Base-by-base conservation (phyloP, 768 basidiomycete genomes). In the Kwoniella pini region DNA sequence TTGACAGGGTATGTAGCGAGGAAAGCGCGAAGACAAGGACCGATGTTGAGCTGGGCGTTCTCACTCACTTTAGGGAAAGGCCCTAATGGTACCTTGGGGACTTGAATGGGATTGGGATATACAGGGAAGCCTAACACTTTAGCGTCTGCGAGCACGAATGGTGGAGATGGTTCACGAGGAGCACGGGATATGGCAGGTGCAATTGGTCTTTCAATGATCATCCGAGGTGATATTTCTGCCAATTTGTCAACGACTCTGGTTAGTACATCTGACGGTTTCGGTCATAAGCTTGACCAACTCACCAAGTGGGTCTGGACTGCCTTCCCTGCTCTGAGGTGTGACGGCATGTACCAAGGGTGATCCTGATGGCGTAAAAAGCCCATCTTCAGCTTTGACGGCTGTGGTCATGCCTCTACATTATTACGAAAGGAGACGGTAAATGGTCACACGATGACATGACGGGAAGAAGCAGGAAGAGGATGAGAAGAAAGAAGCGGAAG, bases 31-130 rank as follows among this genome's bases (percentile, higher is more conserved):
- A 36, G 33, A 36, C 33, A 15, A 36, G 33, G 33, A 36, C 7
- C 15, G 33, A 15, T 7, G 33, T 36, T 40, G 45, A 12, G 21
- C 15, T 40, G 45, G 5, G 21, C 13, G 27, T 5, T 11, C 22
- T 17, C 11, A 49, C 70, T 60, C 42, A 70, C 71, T 45, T 55
- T 71, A 48, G 72, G 72, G 53, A 74, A 71, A 13, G 50, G 31
- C 5, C 72, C 61, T 17, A 74, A 58, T 5, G 44, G 45, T 42
- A 71, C 58, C 28, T 70, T 66, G n/a, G 70, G 68, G 19, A 60
- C 53, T n/a, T 60, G 44, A 54, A 74, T 74, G 4, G 72, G 72
- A 46, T 66, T 71, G 13, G 63, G 28, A 48, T 62, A 74, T 10
- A 74, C 67, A 0, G 72, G 72, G 53, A 71, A 66, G 2, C 66